Conservation (phyloP, 2,329 filamentous ascomycete species). For the Fusarium oxysporum region DNA sequence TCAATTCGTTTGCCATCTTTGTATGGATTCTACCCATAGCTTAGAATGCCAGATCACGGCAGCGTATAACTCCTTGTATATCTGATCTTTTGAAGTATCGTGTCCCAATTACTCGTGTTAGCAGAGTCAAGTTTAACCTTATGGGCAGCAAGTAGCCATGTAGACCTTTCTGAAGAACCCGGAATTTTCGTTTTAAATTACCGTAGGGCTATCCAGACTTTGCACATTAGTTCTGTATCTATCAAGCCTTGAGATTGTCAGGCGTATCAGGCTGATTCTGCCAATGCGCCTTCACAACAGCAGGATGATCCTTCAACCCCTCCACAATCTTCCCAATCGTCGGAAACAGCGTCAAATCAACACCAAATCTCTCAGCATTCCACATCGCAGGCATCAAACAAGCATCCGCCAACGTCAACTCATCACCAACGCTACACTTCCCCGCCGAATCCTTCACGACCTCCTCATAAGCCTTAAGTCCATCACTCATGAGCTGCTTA, state of each 20-base stretch:
- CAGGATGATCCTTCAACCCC: conserved; percentile 60
- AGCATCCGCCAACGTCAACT: conserved; percentile 68
- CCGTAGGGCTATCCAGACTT: too few species aligned
- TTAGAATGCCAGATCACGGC: neutral
- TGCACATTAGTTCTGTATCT: too few species aligned
- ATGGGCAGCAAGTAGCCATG: neutral
- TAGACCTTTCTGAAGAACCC: neutral
- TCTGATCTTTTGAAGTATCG: neutral
- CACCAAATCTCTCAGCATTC: conserved; percentile 65
- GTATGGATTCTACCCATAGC: too few species aligned
- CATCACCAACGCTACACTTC: conserved; percentile 66
- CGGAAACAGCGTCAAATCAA: conserved; percentile 63
- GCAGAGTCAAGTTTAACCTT: too few species aligned
- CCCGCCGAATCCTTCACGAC: conserved; percentile 56
- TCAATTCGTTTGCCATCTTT: fast-evolving
- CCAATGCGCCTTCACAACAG: conserved; percentile 65
- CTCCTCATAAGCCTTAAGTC: conserved; percentile 68
- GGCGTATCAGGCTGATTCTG: conserved; percentile 63
- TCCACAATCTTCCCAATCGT: conserved; percentile 59
- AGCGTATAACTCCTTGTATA: neutral
- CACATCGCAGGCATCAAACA: conserved; percentile 69
- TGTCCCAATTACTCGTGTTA: neutral
- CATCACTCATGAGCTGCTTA: conserved; percentile 61
- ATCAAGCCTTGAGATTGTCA: conserved; percentile 43
- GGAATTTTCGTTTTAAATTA: too few species aligned